A percentile compares a stretch with the other conserved stretches of the same genome.
These are phyloP conservation scores for Nicotiana tabacum DNA, from an alignment of 257 asterid genomes.

Conservation along the genomic window DNA sequence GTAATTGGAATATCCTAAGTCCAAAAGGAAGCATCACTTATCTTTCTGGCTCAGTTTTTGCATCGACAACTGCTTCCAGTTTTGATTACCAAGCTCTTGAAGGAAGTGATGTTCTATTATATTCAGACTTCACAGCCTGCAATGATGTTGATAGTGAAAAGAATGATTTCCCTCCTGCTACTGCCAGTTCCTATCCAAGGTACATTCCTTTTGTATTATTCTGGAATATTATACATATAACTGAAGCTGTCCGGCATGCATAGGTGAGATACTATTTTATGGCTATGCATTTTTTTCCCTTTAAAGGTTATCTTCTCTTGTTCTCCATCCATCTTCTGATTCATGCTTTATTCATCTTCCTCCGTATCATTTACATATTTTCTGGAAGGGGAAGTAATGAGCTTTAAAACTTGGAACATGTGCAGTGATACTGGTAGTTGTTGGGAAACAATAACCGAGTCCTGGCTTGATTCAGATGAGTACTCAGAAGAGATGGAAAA, in stretches of 20 bases:
- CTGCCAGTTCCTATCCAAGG: slow-evolving; percentile 31
- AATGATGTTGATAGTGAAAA: slow-evolving; percentile 30
- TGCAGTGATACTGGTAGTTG: slow-evolving; percentile 34
- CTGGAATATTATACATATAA: neutral
- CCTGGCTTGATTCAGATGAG: slow-evolving; percentile 31
- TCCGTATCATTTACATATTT: neutral
- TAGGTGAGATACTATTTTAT: neutral
- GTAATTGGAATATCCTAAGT: slow-evolving; percentile 69
- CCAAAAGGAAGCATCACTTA: slow-evolving; percentile 60
- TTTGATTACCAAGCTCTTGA: slow-evolving; percentile 53
- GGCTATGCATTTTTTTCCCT: neutral
- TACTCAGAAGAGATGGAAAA: slow-evolving; percentile 62
- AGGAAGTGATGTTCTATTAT: slow-evolving; percentile 58
- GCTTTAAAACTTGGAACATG: slow-evolving; percentile 17
- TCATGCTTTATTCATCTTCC: neutral
- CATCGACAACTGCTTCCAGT: slow-evolving; percentile 48
- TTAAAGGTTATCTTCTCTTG: neutral
- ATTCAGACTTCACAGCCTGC: slow-evolving; percentile 53
- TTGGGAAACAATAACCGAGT: slow-evolving; percentile 25
- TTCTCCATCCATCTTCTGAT: neutral
- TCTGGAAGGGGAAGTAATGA: slow-evolving; percentile 2
- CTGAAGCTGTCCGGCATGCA: neutral
- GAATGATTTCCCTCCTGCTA: slow-evolving; percentile 19
- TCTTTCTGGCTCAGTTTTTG: slow-evolving; percentile 59
- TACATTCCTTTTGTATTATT: slow-evolving; percentile 17